These are phyloP conservation scores for Sclerotinia sclerotiorum DNA, from an alignment of 2,329 filamentous ascomycete species.

Conservation along the genomic window DNA sequence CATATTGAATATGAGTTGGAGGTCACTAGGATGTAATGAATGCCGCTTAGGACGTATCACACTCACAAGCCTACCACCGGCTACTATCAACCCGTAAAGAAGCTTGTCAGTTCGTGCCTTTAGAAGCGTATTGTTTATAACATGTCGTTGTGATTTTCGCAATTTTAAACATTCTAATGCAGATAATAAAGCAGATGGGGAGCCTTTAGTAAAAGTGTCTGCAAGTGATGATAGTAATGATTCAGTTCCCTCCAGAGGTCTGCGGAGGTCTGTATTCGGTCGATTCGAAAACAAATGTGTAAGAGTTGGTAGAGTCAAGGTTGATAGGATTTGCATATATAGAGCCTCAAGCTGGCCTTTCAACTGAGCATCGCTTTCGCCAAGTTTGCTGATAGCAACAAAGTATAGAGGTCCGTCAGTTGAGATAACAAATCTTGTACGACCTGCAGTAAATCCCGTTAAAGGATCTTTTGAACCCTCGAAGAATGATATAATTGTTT, in stretches of 20 bases:
- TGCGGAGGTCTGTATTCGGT: constrained; percentile 89
- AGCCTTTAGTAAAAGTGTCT: constrained; percentile 92
- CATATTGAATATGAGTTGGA: constrained; percentile 99
- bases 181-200: constrained; percentile 81
- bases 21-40: constrained; percentile 89
- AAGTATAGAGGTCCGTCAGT: constrained; percentile 88
- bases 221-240: constrained; percentile 85
- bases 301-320: constrained; percentile 83
- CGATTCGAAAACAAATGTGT: constrained; percentile 84
- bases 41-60: constrained; percentile 93
- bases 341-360: constrained; percentile 85
- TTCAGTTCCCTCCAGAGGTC: constrained; percentile 89
- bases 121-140: constrained; percentile 84
- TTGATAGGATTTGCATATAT: constrained; percentile 98
- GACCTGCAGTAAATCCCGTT: constrained; percentile 81
- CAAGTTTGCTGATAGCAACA: constrained; percentile 85
- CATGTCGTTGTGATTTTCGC: constrained; percentile 79
- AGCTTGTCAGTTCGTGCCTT: constrained; percentile 75
- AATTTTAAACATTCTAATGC: constrained; percentile 92
- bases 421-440: constrained; percentile 79
- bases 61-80: constrained; percentile 88
- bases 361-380: constrained; percentile 89
- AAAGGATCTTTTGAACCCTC: constrained; percentile 76
- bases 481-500: constrained; percentile 97
- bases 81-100: constrained; percentile 90